These are phyloP conservation scores for Tolypocladium inflatum DNA, from an alignment of 2,329 filamentous ascomycete species.

Conservation along the genomic window DNA sequence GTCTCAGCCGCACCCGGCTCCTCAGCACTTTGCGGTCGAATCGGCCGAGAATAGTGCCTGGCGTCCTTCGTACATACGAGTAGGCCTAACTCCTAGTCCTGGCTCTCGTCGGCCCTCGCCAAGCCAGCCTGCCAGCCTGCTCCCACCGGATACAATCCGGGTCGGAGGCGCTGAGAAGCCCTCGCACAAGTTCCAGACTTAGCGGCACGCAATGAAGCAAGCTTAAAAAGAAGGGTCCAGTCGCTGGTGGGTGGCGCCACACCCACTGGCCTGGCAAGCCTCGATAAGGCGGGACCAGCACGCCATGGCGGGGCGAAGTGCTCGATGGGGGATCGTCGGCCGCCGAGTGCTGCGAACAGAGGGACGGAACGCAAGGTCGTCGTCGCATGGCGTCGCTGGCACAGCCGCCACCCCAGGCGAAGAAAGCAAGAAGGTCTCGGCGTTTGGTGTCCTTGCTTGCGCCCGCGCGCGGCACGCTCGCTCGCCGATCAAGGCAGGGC, in stretches of 20 bases:
- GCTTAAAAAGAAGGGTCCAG: neutral
- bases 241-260: neutral
- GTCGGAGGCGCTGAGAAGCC: neutral
- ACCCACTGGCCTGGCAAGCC: neutral
- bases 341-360: neutral
- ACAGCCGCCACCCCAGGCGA: neutral
- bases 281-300: neutral
- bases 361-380: neutral
- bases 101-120: neutral
- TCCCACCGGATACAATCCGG: too few species aligned
- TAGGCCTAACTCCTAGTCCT: neutral
- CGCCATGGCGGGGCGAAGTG: neutral
- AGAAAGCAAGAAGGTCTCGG: neutral
- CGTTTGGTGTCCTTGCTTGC: neutral
- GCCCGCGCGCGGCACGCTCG: neutral
- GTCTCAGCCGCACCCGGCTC: neutral
- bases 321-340: neutral
- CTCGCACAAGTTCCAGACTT: neutral
- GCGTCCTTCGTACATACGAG: too few species aligned
- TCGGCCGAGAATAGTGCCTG: neutral
- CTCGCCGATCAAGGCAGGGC: neutral
- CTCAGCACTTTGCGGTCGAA: neutral
- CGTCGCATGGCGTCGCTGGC: neutral
- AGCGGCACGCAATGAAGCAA: neutral
- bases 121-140: neutral